A percentile compares a stretch with the other conserved stretches of the same genome.
These are phyloP conservation scores for Colletotrichum sojae DNA, from an alignment of 2,329 filamentous ascomycete species.

Conservation along the genomic window DNA sequence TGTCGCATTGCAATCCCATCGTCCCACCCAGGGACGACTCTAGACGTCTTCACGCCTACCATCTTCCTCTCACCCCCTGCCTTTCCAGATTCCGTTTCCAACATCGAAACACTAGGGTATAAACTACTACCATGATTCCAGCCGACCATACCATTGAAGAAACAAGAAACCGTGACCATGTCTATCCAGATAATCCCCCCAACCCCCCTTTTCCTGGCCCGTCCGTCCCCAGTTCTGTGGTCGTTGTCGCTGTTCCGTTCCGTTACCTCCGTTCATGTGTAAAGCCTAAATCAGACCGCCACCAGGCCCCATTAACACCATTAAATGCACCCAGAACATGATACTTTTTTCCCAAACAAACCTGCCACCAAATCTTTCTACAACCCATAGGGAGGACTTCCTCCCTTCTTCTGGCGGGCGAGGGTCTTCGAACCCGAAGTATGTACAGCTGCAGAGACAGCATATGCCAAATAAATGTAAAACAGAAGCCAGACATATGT, in stretches of 20 bases:
- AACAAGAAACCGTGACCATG: not conserved
- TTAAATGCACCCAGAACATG: slow-evolving; percentile 15
- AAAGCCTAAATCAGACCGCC: not conserved
- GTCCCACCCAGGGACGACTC: slow-evolving; percentile 7
- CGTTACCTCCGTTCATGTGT: not conserved
- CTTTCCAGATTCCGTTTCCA: too few species aligned
- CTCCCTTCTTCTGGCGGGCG: too few species aligned
- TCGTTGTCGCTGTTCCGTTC: slow-evolving; percentile 10
- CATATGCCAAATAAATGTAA: slow-evolving; percentile 15
- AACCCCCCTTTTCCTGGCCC: slow-evolving; percentile 5
- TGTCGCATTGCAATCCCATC: not conserved
- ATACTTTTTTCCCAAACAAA: slow-evolving; percentile 3
- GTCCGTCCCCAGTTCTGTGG: not conserved
- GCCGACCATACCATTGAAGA: too few species aligned
- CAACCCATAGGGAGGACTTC: too few species aligned
- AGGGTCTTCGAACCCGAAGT: not conserved
- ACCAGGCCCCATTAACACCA: slow-evolving; percentile 21
- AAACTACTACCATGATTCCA: slow-evolving; percentile 21
- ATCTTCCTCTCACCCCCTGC: not conserved
- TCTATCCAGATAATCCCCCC: not conserved
- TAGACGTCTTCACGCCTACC: not conserved
- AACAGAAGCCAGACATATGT: not conserved
- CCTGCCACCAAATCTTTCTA: not conserved
- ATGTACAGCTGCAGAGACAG: too few species aligned
- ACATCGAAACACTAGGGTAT: slow-evolving; percentile 38